These are phyloP conservation scores for Mycena sp. DNA, from an alignment of 1,284 basidiomycete genomes.

Conservation along the genomic window DNA sequence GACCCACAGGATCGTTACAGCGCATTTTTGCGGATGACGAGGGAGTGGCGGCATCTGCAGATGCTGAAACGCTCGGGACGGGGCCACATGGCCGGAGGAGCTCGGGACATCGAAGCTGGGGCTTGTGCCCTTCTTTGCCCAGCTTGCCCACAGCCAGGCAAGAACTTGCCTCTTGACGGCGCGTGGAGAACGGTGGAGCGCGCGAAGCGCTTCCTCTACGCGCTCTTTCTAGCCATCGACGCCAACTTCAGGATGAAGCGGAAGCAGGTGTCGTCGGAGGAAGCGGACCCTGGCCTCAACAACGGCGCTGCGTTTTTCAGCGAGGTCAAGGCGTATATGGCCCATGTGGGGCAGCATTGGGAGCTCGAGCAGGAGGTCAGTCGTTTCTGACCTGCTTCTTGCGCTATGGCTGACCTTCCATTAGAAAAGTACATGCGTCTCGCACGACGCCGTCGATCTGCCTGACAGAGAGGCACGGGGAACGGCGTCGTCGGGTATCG, in stretches of 20 bases:
- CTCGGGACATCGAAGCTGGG: constrained; percentile 30
- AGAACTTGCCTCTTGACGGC: background rate
- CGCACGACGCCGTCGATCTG: background rate
- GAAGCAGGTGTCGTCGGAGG: constrained; percentile 32
- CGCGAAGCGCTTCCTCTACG: constrained; percentile 33
- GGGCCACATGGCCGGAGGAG: constrained; percentile 27
- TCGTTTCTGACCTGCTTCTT: background rate
- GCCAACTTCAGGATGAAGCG: constrained; percentile 37
- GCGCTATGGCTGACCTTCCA: background rate
- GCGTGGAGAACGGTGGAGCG: background rate
- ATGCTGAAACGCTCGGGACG: constrained; percentile 28
- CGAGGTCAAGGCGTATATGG: constrained; percentile 2
- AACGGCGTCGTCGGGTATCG: constrained; percentile 7
- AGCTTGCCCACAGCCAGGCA: constrained; percentile 10
- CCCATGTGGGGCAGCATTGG: background rate
- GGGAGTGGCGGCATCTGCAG: constrained; percentile 3
- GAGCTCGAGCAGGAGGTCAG: constrained; percentile 1
- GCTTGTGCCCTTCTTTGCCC: constrained; percentile 10
- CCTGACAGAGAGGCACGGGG: constrained; percentile 1
- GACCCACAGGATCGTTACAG: background rate
- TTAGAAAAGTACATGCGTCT: background rate
- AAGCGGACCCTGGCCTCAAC: constrained; percentile 30
- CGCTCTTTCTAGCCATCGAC: constrained; percentile 38
- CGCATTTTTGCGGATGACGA: constrained; percentile 12
- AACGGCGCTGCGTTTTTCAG: constrained; percentile 34